A percentile compares a stretch with the other conserved stretches of the same genome.
Evolutionary conservation across 805 yeast genomes (phyloP).

Genomic region (Metschnikowia picachoensis): DNA sequence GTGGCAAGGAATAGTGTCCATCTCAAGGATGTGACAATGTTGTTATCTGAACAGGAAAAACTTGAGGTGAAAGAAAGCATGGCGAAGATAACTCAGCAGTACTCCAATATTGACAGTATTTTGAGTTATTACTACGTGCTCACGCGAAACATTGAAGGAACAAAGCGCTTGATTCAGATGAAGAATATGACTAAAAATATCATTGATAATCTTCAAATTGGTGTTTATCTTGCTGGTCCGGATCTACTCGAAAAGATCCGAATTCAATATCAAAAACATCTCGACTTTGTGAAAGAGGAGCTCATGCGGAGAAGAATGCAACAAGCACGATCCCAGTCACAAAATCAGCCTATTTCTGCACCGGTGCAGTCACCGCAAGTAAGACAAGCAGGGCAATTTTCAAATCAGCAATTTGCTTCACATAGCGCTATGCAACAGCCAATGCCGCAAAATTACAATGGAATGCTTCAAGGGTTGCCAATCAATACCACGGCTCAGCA

Average conservation of each 20-base stretch:
- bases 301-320: slow-evolving; percentile 38
- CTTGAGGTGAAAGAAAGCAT: slow-evolving; percentile 53
- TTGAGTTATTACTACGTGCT: slow-evolving; percentile 75
- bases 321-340: slow-evolving; percentile 18
- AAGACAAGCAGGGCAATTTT: slow-evolving; percentile 3
- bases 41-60: slow-evolving; percentile 62
- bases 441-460: slow-evolving; percentile 9
- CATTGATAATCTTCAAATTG: slow-evolving; percentile 62
- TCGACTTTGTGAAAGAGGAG: slow-evolving; percentile 70
- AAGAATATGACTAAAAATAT: slow-evolving; percentile 76
- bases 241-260: slow-evolving; percentile 68
- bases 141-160: slow-evolving; percentile 71
- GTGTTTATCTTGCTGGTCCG: slow-evolving; percentile 66
- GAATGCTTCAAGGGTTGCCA: slow-evolving; percentile 3
- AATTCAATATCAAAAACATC: slow-evolving; percentile 68
- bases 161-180: slow-evolving; percentile 72
- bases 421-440: slow-evolving; percentile 9
- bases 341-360: slow-evolving; percentile 5
- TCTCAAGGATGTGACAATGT: slow-evolving; percentile 60
- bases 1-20: slow-evolving; percentile 64
- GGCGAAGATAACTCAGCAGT: slow-evolving; percentile 53
- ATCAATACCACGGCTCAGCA: slow-evolving; percentile 2
- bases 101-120: slow-evolving; percentile 66
- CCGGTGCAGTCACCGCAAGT: slow-evolving; percentile 5
- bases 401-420: slow-evolving; percentile 5